These are phyloP conservation scores for Mycena amicta DNA, from an alignment of 768 basidiomycete species.

Conservation along the genomic window DNA sequence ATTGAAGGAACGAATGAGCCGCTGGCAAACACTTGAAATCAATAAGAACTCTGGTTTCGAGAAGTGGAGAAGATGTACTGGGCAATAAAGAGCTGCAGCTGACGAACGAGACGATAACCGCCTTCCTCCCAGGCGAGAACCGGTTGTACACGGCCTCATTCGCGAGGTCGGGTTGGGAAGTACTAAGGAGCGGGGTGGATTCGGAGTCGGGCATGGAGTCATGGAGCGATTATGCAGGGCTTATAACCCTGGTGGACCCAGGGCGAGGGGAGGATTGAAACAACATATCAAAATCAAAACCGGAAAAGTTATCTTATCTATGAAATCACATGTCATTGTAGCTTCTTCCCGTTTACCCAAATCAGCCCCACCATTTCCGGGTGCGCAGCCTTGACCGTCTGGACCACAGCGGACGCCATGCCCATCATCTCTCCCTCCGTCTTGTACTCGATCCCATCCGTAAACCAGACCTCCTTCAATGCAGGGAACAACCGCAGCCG, in stretches of 20 bases:
- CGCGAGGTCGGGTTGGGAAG: background rate
- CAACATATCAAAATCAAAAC: background rate
- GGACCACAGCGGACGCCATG: background rate
- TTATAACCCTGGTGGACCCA: no score
- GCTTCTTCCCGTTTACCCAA: background rate
- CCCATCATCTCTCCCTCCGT: background rate
- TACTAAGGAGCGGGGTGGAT: background rate
- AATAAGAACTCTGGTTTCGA: background rate
- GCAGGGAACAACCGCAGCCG: background rate
- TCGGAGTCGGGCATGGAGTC: background rate
- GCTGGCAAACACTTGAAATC: conserved; percentile 27
- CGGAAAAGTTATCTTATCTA: background rate
- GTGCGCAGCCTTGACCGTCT: background rate
- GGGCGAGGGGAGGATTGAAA: background rate
- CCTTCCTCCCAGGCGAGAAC: background rate
- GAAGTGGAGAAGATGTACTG: background rate
- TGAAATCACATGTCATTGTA: background rate
- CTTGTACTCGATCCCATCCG: background rate
- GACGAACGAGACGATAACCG: background rate
- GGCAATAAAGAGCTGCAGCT: background rate
- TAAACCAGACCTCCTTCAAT: background rate
- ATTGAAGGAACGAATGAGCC: conserved; percentile 40
- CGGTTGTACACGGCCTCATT: background rate
- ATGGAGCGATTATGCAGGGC: no score
- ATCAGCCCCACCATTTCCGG: background rate